Base-by-base conservation (phyloP, 371 early-diverging fungal genomes). In the Sporodiniella umbellata region DNA sequence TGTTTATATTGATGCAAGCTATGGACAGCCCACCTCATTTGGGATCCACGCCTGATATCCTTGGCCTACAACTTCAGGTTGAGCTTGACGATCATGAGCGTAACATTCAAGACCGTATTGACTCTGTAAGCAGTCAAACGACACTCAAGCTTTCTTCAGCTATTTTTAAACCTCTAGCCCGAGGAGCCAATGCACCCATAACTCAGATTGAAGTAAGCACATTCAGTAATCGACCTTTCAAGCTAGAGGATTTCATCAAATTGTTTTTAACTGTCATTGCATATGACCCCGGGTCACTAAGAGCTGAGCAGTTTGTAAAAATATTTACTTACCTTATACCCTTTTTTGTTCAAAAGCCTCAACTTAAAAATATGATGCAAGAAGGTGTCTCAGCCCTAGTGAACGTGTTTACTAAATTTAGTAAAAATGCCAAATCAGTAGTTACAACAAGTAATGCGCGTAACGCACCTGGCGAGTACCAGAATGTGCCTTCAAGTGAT, bases 231-330 rank as follows among this genome's bases (percentile, higher is more conserved):
- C 45, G 65, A 23, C 68, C 70, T 0, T 83, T 86, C 46, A 51
- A 74, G 0, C 51, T 84, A 12, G 72, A 66, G 2, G 75, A 80
- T 25, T 79, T 81, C 19, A 68, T 84, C 49, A 81, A 82, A 45
- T 58, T 86, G 31, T 83, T 84, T 24, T 57, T 86, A 19, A 81
- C 86, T 0, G 76, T 86, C 33, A 83, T 86, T 46, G 84, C 84
- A 0, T 83, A 81, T 45, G 86, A 86, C 57, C 75, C 83, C 2
- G 79, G 81, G 2, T 82, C 84, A 0, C 33, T 81, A 0, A 70
- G 86, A 25, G 84, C 86, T 0, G 84, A 86, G 44, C 86, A 86
- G 48, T 84, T 86, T 65, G 80, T 82, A 10, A 72, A 72, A 14
- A 68, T 79, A 23, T 57, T 83, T 22, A 62, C 66, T 23, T 60